phyloP scores from a whole-genome alignment of 129 eudicot species.

The Deinandra increscens region DNA sequence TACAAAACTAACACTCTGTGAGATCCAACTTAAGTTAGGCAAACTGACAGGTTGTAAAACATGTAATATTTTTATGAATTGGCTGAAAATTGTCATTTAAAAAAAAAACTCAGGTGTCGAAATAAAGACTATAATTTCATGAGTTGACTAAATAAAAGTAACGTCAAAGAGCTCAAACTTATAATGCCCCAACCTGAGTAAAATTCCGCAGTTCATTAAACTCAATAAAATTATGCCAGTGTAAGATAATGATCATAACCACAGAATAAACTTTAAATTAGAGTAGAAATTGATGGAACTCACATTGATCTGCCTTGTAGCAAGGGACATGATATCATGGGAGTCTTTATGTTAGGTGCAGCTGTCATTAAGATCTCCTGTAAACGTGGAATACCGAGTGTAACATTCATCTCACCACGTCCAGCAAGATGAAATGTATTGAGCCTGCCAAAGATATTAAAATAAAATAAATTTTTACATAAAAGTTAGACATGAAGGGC shows the following conservation, averaged over 20 bases:
- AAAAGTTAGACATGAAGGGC: neutral
- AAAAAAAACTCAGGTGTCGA: neutral
- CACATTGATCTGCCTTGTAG: constrained; percentile 53
- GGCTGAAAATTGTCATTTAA: neutral
- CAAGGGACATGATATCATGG: constrained; percentile 90
- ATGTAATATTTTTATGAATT: neutral
- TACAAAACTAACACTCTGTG: neutral
- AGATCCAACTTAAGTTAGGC: neutral
- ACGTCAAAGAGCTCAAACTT: neutral
- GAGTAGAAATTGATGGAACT: constrained; percentile 24
- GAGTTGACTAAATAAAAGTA: neutral
- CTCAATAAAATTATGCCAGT: neutral
- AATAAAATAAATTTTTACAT: neutral
- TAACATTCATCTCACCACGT: constrained; percentile 98
- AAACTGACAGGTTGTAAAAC: neutral
- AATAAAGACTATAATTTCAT: neutral
- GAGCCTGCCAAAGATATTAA: constrained; percentile 50
- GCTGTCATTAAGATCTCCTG: constrained; percentile 98
- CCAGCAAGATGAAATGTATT: constrained; percentile 99
- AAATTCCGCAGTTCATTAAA: neutral
- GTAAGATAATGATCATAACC: neutral
- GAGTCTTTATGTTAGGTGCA: constrained; percentile 72
- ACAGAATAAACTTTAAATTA: neutral
- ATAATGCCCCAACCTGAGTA: neutral
- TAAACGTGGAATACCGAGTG: constrained; percentile 96